A percentile compares a stretch with the other conserved stretches of the same genome.
Conservation (phyloP, 1,284 basidiomycete genomes). For the Polyporus tsugae region DNA sequence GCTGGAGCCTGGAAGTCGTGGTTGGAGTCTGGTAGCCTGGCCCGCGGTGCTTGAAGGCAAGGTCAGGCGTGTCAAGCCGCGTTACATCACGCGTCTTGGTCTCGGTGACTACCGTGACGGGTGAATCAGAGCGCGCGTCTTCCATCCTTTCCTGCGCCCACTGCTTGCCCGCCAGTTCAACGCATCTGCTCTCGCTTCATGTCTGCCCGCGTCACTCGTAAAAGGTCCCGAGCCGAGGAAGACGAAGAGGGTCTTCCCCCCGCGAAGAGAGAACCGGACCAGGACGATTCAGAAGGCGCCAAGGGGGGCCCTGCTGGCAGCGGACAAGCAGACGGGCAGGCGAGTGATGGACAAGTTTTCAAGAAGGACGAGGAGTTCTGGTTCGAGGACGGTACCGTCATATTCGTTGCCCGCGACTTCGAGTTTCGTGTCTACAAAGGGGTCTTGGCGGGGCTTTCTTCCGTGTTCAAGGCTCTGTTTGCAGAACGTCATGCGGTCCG, state of each 20-base stretch:
- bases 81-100: no score
- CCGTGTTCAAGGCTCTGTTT: constrained; percentile 22
- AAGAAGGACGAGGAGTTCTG: constrained; percentile 20
- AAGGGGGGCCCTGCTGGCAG: background rate
- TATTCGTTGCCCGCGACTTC: constrained; percentile 18
- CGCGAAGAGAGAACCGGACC: background rate
- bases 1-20: no score
- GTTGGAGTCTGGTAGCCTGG: no score
- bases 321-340: background rate
- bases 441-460: constrained; percentile 13
- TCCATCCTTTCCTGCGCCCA: no score
- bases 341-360: background rate
- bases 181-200: background rate
- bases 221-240: background rate
- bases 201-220: background rate
- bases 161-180: no score
- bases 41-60: no score
- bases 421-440: constrained; percentile 20
- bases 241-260: background rate
- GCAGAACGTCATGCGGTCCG: background rate
- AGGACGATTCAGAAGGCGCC: background rate
- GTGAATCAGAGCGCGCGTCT: no score
- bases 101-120: no score
- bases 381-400: constrained; percentile 23
- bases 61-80: no score